These are phyloP conservation scores for Trichopus zeylanicus DNA, from an alignment of 116 monocot genomes.

Conservation along the genomic window DNA sequence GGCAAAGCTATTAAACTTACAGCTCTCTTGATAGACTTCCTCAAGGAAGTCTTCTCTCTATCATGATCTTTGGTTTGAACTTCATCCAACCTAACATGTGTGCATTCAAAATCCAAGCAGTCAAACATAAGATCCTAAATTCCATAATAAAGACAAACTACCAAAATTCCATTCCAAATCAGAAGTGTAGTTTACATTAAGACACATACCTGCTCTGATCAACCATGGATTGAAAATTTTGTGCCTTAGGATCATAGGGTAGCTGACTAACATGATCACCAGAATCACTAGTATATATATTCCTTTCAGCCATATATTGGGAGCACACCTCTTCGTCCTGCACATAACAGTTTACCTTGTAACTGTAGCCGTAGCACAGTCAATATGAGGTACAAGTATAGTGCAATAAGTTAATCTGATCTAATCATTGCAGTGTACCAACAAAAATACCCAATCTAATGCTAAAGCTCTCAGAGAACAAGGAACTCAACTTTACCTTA, in stretches of 20 bases:
- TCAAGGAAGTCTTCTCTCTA: constrained; percentile 8
- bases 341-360: not conserved
- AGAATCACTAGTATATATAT: constrained; percentile 6
- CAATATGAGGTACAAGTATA: too few relatives aligned
- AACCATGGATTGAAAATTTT: constrained; percentile 2
- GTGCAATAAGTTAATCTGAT: too few relatives aligned
- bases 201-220: constrained; percentile 5
- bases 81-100: constrained; percentile 16
- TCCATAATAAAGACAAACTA: too few relatives aligned
- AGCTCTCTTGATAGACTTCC: constrained; percentile 2
- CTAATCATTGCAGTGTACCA: too few relatives aligned
- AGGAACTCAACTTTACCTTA: too few relatives aligned
- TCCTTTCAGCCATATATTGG: constrained; percentile 8
- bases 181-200: too few relatives aligned
- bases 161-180: too few relatives aligned
- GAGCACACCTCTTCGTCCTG: not conserved
- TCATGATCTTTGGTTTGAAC: constrained; percentile 12
- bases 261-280: constrained; percentile 1
- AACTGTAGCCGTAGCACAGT: too few relatives aligned
- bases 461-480: too few relatives aligned
- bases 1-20: constrained; percentile 3
- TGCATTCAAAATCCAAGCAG: not conserved
- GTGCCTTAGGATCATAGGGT: not conserved
- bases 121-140: too few relatives aligned
- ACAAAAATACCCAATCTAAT: too few relatives aligned